phyloP scores from a whole-genome alignment of 2,329 filamentous ascomycete genomes.

The Catunica adiposa region DNA sequence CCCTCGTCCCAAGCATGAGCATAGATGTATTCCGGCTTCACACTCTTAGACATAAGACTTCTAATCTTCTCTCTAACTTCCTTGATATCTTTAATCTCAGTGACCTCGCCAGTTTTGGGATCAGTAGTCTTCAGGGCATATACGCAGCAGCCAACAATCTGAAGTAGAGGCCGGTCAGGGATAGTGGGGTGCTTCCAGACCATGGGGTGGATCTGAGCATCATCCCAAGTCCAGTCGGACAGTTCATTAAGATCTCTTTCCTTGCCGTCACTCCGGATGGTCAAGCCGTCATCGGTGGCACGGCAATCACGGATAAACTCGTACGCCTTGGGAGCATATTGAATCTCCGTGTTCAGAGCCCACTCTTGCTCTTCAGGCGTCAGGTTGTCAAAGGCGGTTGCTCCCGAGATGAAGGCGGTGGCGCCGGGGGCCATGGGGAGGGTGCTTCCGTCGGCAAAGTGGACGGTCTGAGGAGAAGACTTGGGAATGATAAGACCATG shows the following conservation, averaged over 20 bases:
- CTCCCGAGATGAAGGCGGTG: conserved; percentile 13
- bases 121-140: conserved; percentile 11
- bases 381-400: conserved; percentile 12
- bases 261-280: conserved; percentile 6
- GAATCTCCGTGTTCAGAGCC: conserved; percentile 12
- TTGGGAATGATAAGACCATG: conserved; percentile 12
- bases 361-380: conserved; percentile 11
- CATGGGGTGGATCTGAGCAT: conserved; percentile 13
- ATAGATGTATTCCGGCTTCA: conserved; percentile 20
- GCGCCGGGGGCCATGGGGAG: conserved; percentile 8
- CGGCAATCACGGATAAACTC: conserved; percentile 13
- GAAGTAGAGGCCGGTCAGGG: conserved; percentile 5
- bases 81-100: conserved; percentile 9
- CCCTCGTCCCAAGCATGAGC: conserved; percentile 20
- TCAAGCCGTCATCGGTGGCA: conserved; percentile 10
- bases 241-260: conserved; percentile 6
- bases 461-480: conserved; percentile 4
- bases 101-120: conserved; percentile 6
- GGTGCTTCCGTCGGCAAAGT: conserved; percentile 9
- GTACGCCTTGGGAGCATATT: conserved; percentile 12
- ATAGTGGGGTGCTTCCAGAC: conserved; percentile 12
- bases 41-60: conserved; percentile 16
- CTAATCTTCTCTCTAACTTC: conserved; percentile 10
- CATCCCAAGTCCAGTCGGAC: conserved; percentile 11
- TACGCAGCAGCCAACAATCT: conserved; percentile 14